Conservation (phyloP, 306 rosid genomes). For the Geum urbanum region DNA sequence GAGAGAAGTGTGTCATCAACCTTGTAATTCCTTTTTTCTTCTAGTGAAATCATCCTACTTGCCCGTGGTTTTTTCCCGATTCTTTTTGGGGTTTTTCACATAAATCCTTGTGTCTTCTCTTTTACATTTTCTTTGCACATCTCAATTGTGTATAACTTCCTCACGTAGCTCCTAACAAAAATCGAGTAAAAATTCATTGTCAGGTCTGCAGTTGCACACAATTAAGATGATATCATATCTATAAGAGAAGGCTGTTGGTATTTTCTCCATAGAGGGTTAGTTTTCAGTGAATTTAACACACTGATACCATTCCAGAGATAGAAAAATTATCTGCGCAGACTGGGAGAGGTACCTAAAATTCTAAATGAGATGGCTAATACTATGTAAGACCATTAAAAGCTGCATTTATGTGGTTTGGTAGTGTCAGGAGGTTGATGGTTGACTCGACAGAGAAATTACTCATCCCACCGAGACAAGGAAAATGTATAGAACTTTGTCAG, state of each 20-base stretch:
- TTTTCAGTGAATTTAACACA: background rate
- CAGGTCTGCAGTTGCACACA: slow-evolving; percentile 45
- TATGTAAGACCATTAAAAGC: slow-evolving; percentile 33
- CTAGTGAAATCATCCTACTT: too few species aligned
- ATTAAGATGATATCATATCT: slow-evolving; percentile 1
- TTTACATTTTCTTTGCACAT: too few species aligned
- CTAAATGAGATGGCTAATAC: background rate
- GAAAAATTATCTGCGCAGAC: background rate
- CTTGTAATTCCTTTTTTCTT: too few species aligned
- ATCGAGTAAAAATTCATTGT: slow-evolving; percentile 68
- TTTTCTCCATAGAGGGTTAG: slow-evolving; percentile 44
- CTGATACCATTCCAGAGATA: background rate
- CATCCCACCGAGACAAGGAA: background rate
- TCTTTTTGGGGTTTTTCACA: too few species aligned
- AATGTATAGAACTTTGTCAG: background rate
- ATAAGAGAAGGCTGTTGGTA: slow-evolving; percentile 10
- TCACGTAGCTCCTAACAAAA: too few species aligned
- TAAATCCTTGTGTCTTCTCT: too few species aligned
- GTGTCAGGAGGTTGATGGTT: slow-evolving; percentile 51
- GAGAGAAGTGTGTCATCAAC: too few species aligned
- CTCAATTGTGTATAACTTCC: too few species aligned
- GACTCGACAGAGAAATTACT: background rate
- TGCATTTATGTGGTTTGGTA: slow-evolving; percentile 58
- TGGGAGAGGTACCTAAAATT: background rate
- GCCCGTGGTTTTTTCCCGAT: too few species aligned